Evolutionary conservation across 192 early-diverging fungal genomes (phyloP), one percentile per base, ranked within the genome.

Genomic region (Coemansia sp.): DNA sequence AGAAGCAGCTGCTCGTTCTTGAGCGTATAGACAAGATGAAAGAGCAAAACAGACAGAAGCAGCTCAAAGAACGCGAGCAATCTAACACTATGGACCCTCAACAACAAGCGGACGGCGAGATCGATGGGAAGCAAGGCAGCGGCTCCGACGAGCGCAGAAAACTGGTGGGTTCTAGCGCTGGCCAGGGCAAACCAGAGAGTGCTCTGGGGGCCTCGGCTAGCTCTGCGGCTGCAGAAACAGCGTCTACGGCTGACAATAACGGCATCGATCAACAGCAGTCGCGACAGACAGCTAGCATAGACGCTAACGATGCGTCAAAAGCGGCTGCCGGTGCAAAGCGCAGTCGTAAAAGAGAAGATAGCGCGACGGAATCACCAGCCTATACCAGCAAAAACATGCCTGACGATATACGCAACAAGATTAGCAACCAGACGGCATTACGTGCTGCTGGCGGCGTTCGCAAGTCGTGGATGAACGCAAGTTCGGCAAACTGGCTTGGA

Each of bases 1-100:
- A 86, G 67, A 85, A 86, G 43, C 92, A 93, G 73, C 78, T 93
- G 26, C 61, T 85, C 49, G 89, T 88, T 13, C 79, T 93, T 47
- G 89, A 92, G 72, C 86, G 87, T 60, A 87, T 88, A 15, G 89
- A 90, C 53, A 78, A 86, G 41, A 81, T 90, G 68, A 78, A 85
- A 64, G 90, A 93, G 64, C 83, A 87, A 10, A 79, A 81, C 63
- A 82, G 90, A 19, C 73, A 87, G 45, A 76, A 79, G 56, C 64
- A 68, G 21, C 64, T 87, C 39, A 61, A 70, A 6, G 84, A 84
- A 13, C 76, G 84, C 40, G 77, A 86, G 53, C 73, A 81, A 48
- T 70, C 63, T 23, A 71, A 76, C 26, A 19, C 47, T 53, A 37
- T 76, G 26, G 83, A 80, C 23, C 61, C 32, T 10, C 45, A 60